Conservation (phyloP, 2,329 filamentous ascomycete genomes). For the Colletotrichum costaricense region DNA sequence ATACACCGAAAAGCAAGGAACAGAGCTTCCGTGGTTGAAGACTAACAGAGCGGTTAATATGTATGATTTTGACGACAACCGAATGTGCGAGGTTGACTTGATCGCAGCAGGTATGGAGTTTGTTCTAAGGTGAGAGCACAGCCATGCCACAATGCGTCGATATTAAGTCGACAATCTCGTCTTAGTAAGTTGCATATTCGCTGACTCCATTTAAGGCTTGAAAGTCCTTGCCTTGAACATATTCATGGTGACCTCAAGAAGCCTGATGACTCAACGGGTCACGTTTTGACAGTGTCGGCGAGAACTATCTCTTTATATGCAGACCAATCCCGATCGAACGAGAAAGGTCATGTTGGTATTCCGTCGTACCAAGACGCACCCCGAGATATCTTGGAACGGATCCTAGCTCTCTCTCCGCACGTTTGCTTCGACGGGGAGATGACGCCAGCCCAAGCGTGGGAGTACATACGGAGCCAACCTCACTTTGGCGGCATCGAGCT, state of each 20-base stretch:
- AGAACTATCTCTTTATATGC: constrained; percentile 35
- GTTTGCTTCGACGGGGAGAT: constrained; percentile 47
- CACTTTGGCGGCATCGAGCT: constrained; percentile 45
- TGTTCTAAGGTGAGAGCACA: constrained; percentile 43
- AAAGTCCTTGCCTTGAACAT: constrained; percentile 43
- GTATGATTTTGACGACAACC: neutral
- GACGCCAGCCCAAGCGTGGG: constrained; percentile 53
- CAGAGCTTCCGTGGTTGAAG: neutral
- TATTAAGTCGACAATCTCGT: no score
- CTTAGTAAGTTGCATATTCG: no score
- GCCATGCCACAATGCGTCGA: no score
- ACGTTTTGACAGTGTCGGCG: constrained; percentile 41
- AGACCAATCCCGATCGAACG: neutral
- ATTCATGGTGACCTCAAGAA: constrained; percentile 41
- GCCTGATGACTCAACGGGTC: constrained; percentile 40
- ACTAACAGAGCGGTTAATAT: neutral
- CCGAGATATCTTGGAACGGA: constrained; percentile 37
- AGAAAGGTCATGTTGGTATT: neutral
- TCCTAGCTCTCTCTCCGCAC: constrained; percentile 40
- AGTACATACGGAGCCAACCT: constrained; percentile 45
- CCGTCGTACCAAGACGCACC: constrained; percentile 35
- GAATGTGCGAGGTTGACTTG: constrained; percentile 40
- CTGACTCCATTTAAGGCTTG: constrained; percentile 37
- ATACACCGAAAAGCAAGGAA: no score
- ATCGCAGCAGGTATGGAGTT: constrained; percentile 46